Conservation (phyloP, 148 eudicot genomes). For the Persicaria tinctoria region DNA sequence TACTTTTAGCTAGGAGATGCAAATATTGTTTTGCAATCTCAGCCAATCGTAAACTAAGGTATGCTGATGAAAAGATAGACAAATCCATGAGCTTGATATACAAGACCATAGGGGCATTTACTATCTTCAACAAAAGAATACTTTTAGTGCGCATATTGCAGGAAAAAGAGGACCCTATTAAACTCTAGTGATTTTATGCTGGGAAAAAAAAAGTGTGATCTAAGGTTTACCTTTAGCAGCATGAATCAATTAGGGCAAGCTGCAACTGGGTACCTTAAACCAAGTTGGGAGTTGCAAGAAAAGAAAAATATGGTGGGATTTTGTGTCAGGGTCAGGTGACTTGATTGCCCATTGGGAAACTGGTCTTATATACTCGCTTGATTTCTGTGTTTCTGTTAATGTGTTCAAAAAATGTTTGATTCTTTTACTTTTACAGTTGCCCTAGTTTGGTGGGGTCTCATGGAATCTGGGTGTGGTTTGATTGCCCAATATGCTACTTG, state of each 20-base stretch:
- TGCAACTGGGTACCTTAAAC: conserved; percentile 2
- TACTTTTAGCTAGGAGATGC: neutral
- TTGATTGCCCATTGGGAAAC: conserved; percentile 4
- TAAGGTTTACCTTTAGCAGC: neutral
- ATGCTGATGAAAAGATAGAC: conserved; percentile 20
- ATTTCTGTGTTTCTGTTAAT: conserved; percentile 13
- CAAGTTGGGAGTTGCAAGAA: neutral
- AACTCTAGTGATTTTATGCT: conserved; percentile 28
- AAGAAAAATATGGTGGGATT: neutral
- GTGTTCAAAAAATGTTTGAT: conserved; percentile 15
- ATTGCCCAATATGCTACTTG: neutral
- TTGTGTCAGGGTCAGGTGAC: neutral
- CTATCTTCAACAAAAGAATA: conserved; percentile 8
- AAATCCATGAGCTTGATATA: conserved; percentile 12
- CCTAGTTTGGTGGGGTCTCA: neutral
- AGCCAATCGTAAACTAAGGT: neutral
- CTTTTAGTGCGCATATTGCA: neutral
- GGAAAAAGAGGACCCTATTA: neutral
- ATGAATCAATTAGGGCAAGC: conserved; percentile 21
- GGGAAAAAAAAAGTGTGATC: conserved; percentile 2
- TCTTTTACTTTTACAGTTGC: neutral
- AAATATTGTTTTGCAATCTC: conserved; percentile 1
- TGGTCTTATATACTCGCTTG: conserved; percentile 4
- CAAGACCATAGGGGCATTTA: neutral
- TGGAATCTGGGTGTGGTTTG: neutral